Base-by-base conservation (phyloP, 2,329 filamentous ascomycete genomes). In the Alternaria panax region DNA sequence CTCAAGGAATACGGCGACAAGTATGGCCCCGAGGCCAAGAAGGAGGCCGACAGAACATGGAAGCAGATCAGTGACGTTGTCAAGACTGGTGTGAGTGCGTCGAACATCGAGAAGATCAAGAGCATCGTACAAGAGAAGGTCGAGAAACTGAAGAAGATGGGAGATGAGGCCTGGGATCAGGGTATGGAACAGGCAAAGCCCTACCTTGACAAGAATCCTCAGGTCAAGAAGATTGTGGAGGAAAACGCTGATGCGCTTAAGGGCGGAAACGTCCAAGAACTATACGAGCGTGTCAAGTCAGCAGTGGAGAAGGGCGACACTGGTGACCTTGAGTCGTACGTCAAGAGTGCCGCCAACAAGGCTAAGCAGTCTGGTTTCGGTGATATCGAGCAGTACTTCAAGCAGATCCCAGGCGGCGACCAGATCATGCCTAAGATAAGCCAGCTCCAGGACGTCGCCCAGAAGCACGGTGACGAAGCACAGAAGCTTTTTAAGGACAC, bases 21-120 rank as follows among this genome's bases (percentile, higher is more conserved):
- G 59, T 90, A 90, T 69, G 91, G 91, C 0, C 90, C 90, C 0
- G 88, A 92, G 72, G 90, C 89, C 0, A 91, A 92, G 84, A 88
- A 92, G 82, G 85, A 91, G 75, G 85, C 90, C 5, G 88, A 92
- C 55, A 83, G 89, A 77, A 91, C 90, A 1, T 92, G 89, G 86
- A 75, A 83, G 27, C 84, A 92, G 74, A 80, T 91, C 65, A 83
- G 83, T 66, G 86, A 90, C 38, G 83, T 92, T 47, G 73, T 90
- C 55, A 84, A 86, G 45, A 83, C 83, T 14, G 90, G 90, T 2
- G 72, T 91, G 52, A 87, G 82, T 48, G 80, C 81, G 0, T 80
- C 85, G 52, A 87, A 87, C 69, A 83, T 82, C 9, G 72, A 74
- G 53, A 83, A 84, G 75, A 79, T 88, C 22, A 83, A 85, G 62